Evolutionary conservation across 2,329 filamentous ascomycete genomes (phyloP), one percentile per base, ranked within the genome.

Genomic region (Thielaviopsis ethacetica): DNA sequence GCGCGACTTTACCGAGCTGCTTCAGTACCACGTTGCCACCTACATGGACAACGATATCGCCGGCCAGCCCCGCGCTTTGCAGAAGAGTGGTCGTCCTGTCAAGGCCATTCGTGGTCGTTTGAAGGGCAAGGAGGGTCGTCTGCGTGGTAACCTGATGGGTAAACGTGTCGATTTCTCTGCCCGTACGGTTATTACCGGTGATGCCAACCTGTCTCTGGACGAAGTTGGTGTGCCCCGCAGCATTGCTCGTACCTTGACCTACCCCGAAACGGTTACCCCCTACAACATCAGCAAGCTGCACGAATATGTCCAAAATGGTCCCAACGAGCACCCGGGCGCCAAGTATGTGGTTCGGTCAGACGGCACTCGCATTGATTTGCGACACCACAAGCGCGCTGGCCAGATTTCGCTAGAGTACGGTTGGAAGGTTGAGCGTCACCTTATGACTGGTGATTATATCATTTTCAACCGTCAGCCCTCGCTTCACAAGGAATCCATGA

Each of bases 31-130:
- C 68, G 91, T 98, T 62, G 94, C 94, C 51, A 98, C 94, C 0
- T 95, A 96, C 73, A 98, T 99, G 94, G 93, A 98, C 72, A 99
- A 98, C 67, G 91, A 98, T 70, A 96, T 97, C 72, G 93, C 94
- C 63, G 91, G 91, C 55, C 85, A 94, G 66, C 93, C 93, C 2
- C 90, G 93, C 66, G 91, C 93, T 2, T 77, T 97, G 68, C 94
- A 98, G 68, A 98, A 98, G 77, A 95, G 90, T 59, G 94, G 94
- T 54, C 84, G 94, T 68, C 91, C 94, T 0, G 86, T 98, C 65
- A 98, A 98, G 75, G 90, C 93, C 17, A 95, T 98, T 64, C 88
- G 94, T 66, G 90, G 90, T 62, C 91, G 93, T 73, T 79, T 99
- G 70, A 99, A 99, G 83, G 94, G 94, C 63, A 99, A 99, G 74